A percentile compares a stretch with the other conserved stretches of the same genome.
These are phyloP conservation scores for Arabidopsis lyrata DNA, from an alignment of 441 rosid species.

Conservation along the genomic window DNA sequence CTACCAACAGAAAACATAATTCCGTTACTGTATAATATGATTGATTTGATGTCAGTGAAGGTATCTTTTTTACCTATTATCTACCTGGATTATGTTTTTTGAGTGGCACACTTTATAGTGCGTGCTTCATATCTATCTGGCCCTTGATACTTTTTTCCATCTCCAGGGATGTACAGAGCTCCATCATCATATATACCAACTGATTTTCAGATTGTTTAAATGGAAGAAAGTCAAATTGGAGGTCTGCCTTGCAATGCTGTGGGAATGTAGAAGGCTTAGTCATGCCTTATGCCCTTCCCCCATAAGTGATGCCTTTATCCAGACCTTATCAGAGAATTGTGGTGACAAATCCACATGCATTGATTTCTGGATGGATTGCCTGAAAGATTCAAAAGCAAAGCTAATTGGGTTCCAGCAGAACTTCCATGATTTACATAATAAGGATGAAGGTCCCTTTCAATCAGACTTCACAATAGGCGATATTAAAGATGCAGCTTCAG, in stretches of 20 bases:
- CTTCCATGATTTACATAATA: conserved; percentile 52
- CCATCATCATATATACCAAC: conserved; percentile 59
- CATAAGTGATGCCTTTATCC: conserved; percentile 62
- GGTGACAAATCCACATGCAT: conserved; percentile 59
- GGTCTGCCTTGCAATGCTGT: conserved; percentile 66
- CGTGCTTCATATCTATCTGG: conserved; percentile 28
- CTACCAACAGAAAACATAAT: conserved; percentile 55
- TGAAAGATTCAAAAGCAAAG: conserved; percentile 66
- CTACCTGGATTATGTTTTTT: conserved; percentile 21
- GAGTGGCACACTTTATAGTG: conserved; percentile 22
- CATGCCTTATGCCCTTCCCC: conserved; percentile 90
- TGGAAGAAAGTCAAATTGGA: conserved; percentile 59
- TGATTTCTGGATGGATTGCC: conserved; percentile 75
- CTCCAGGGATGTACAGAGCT: conserved; percentile 70
- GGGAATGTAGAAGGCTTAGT: conserved; percentile 89
- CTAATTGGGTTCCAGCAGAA: conserved; percentile 71
- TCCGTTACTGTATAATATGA: conserved; percentile 61
- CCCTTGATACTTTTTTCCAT: conserved; percentile 22
- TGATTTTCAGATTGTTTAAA: conserved; percentile 62
- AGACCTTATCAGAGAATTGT: conserved; percentile 54
- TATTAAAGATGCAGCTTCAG: conserved; percentile 63
- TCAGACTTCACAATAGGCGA: conserved; percentile 56
- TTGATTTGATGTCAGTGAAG: conserved; percentile 82
- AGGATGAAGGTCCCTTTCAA: conserved; percentile 43
- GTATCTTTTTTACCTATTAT: conserved; percentile 48